Evolutionary conservation across 202 grass and related monocot species (phyloP), one percentile per base, ranked within the genome.

Genomic region (Panicum hallii): DNA sequence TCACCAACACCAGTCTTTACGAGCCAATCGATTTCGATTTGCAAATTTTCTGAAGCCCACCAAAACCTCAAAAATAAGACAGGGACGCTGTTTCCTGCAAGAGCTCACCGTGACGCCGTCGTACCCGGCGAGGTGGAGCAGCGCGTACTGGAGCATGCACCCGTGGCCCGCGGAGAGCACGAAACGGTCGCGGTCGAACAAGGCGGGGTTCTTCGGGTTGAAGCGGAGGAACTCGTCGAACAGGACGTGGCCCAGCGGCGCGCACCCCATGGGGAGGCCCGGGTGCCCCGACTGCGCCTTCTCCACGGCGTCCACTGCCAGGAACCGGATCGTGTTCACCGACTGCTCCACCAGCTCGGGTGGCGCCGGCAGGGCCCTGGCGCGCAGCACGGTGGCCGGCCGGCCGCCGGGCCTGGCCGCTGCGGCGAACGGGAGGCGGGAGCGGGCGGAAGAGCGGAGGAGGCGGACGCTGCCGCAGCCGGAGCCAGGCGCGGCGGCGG

Each of bases 151-250:
- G 62, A 94, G 74, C 89, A 94, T 91, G 88, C 92, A 94, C 0
- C 91, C 88, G 8, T 93, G 91, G 64, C 91, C 88, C 6, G 88
- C 88, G 17, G 91, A 93, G 85, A 93, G 88, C 8, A 93, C 79
- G 74, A 93, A 93, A 63, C 88, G 91, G 83, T 93, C 88, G 48
- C 86, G 89, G 85, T 94, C 82, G 75, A 94, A 94, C 75, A 83
- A 94, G 75, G 47, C 88, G 1, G 89, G 92, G 79, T 94, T 94
- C 89, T 63, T 82, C 1, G 92, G 92, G 75, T 91, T 94, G 79
- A 87, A 94, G 17, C 89, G 77, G 79, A 94, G 85, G 65, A 89
- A 78, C 89, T 94, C 92, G 50, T 91, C 92, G 42, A 87, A 94
- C 45, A 94, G 84, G 64, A 94, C 70, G 71, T 94, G 92, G 10